Evolutionary conservation across 352 stramenopile species (phyloP), one percentile per base, ranked within the genome.

Genomic region (Pythium plurisporium): DNA sequence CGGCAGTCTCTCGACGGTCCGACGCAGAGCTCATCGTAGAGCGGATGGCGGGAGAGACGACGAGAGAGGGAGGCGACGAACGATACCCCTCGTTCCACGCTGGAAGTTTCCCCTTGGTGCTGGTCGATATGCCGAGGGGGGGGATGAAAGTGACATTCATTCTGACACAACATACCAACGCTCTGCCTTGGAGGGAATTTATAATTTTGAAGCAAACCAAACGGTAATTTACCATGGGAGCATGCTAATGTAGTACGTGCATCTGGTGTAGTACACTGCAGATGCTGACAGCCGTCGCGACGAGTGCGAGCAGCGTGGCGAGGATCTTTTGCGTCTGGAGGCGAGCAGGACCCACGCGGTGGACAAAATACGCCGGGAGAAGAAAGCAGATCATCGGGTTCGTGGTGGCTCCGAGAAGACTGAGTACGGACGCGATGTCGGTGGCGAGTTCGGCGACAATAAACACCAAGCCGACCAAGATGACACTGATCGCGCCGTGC

Each of bases 301-400:
- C 53, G 23, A 86, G 26, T 26, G 79, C 79, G 55, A 90, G 57
- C 5, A 64, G 7, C 1, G 82, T 31, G 17, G 79, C 70, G 17
- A 83, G 55, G 36, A 67, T 30, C 36, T 91, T 84, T 20, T 82
- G 72, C 9, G 52, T 44, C 15, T 59, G 52, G 43, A 84, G 72
- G 14, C 70, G 57, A 26, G 69, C 45, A 4, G 59, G 59, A 15
- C 79, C 81, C 5, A 92, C 54, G 19, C 75, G 73, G 25, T 72
- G 59, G 53, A 91, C 69, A 57, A 93, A 94, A 48, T 86, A 91
- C 20, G 84, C 79, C 14, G 86, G 86, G n/a, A 96, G 67, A 44
- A 94, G 62, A 60, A 93, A 96, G 67, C 86, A 94, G 60, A 96
- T 94, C 51, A 86, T 65, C 3, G 86, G 86, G 69, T 96, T 96